Evolutionary conservation across 2,329 filamentous ascomycete species (phyloP), one percentile per base, ranked within the genome.

Genomic region (Teratosphaeria zuluensis): DNA sequence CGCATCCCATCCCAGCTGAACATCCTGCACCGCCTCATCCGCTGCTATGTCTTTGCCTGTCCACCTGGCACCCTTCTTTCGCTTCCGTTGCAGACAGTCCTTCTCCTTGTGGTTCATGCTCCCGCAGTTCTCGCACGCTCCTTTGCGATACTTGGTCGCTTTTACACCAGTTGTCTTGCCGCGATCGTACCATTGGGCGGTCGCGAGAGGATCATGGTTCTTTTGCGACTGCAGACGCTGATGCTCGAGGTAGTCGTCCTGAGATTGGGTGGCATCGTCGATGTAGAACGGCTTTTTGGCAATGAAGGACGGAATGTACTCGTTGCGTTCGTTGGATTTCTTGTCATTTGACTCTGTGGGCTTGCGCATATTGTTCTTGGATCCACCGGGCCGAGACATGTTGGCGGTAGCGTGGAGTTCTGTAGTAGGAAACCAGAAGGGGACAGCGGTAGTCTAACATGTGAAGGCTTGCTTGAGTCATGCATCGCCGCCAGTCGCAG

Each of bases 281-380:
- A 95, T 86, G 75, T 97, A 99, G 77, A 99, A 99, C 4, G 94
- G 94, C 66, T 95, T 92, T 74, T 96, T 96, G 68, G 91, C 92
- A 77, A 99, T 99, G 81, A 96, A 99, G 57, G 89, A 86, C 5
- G 94, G 94, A 69, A 99, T 99, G 80, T 99, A 99, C 74, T 96
- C 77, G 81, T 99, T 99, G 75, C 94, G 90, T 74, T 95, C 91
- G 73, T 95, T 95, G 58, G 81, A 83, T 56, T 69, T 69, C 53
- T 63, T 60, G 19, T 56, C 54, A 35, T 7, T 56, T 54, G 59
- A 96, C 73, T 95, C 71, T 80, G 96, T 95, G 75, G 92, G 88
- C 75, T 95, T 90, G 28, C 24, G 54, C 53, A 46, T n/a, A 54
- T 19, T 38, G 51, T 63, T 58, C 51, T 61, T 62, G 32, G 30